Conservation (phyloP, 129 eudicot genomes). For the Flaveria brownii region DNA sequence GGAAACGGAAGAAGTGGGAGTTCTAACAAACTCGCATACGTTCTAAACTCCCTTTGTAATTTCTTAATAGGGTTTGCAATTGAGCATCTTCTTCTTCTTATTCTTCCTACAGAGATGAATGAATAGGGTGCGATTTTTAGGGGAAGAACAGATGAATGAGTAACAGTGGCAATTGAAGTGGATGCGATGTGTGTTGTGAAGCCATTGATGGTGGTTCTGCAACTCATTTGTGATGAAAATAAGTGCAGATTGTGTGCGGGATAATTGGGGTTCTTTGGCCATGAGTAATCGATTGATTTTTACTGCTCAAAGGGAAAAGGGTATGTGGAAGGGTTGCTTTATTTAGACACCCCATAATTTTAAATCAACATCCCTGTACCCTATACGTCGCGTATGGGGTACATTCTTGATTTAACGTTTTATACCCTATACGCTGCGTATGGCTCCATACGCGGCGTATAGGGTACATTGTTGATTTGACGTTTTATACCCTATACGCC, state of each 20-base stretch:
- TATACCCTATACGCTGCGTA: too few relatives aligned
- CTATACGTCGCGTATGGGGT: too few relatives aligned
- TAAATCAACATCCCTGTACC: too few relatives aligned
- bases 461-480: too few relatives aligned
- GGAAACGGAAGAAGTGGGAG: constrained; percentile 59
- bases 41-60: not conserved
- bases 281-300: constrained; percentile 15
- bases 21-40: constrained; percentile 33
- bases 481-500: too few relatives aligned
- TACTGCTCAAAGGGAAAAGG: constrained; percentile 12
- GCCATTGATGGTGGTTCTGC: constrained; percentile 24
- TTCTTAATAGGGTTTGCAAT: constrained; percentile 26
- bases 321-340: constrained; percentile 39
- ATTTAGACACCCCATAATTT: too few relatives aligned
- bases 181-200: not conserved
- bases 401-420: too few relatives aligned
- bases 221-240: constrained; percentile 32
- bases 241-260: not conserved
- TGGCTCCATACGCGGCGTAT: too few relatives aligned
- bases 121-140: constrained; percentile 16
- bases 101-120: constrained; percentile 1
- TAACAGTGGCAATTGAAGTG: constrained; percentile 12
- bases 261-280: constrained; percentile 19
- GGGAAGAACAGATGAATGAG: constrained; percentile 17
- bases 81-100: constrained; percentile 17